Conservation (phyloP, 2,329 filamentous ascomycete species). For the Beauveria caledonica region DNA sequence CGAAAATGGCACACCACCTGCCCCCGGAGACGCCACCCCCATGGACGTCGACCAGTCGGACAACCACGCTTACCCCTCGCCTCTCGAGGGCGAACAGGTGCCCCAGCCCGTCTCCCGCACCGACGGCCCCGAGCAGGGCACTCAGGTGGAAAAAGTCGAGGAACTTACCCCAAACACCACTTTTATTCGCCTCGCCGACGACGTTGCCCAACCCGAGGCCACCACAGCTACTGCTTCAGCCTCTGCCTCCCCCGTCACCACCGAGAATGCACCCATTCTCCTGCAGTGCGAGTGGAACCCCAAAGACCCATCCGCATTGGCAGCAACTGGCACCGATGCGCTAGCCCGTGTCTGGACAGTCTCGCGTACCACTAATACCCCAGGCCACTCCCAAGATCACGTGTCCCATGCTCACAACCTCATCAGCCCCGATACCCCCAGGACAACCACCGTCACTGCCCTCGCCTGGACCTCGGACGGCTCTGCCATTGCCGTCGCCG, state of each 20-base stretch:
- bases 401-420: constrained; percentile 34
- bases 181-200: constrained; percentile 48
- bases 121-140: constrained; percentile 55
- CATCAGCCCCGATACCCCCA: constrained; percentile 44
- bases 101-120: constrained; percentile 46
- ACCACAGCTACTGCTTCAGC: constrained; percentile 23
- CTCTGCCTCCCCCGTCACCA: constrained; percentile 24
- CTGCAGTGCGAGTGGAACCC: constrained; percentile 65
- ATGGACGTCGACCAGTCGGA: constrained; percentile 52
- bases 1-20: constrained; percentile 33
- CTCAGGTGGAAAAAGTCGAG: constrained; percentile 55
- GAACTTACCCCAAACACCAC: constrained; percentile 52
- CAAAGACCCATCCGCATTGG: constrained; percentile 54
- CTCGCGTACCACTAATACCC: constrained; percentile 31
- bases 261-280: constrained; percentile 50
- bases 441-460: constrained; percentile 46
- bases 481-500: constrained; percentile 47
- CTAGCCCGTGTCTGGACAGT: constrained; percentile 62
- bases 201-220: constrained; percentile 27
- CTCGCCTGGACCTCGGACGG: constrained; percentile 55
- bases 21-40: constrained; percentile 37
- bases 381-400: constrained; percentile 27
- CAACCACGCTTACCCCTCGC: constrained; percentile 58
- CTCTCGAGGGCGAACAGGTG: constrained; percentile 49
- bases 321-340: constrained; percentile 60